Percentiles rank a stretch among this genome's conserved stretches.
Evolutionary conservation across 768 basidiomycete species (phyloP).

Genomic region (Rhodotorula diobovata): DNA sequence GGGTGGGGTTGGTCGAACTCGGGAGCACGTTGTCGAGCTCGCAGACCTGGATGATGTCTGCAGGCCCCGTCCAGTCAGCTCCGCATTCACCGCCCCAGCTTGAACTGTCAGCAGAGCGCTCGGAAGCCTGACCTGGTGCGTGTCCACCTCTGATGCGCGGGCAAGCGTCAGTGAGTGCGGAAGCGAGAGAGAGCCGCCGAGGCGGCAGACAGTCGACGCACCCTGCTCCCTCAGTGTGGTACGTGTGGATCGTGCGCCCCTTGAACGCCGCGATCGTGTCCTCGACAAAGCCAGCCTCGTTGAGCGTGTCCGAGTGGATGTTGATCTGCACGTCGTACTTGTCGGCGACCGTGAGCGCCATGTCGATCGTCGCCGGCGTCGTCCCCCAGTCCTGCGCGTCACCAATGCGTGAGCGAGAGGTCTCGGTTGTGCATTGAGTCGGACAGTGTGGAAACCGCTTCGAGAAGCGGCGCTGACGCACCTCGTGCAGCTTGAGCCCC

Average conservation of each 20-base stretch:
- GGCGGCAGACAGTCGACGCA: neutral
- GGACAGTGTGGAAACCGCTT: no score
- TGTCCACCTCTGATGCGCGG: slow-evolving; percentile 71
- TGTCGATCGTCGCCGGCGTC: slow-evolving; percentile 74
- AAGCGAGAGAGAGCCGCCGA: neutral
- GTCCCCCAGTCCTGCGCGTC: slow-evolving; percentile 74
- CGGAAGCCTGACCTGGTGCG: slow-evolving; percentile 56
- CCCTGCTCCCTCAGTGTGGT: slow-evolving; percentile 59
- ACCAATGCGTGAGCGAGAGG: neutral
- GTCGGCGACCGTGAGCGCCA: slow-evolving; percentile 74
- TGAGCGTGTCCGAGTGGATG: slow-evolving; percentile 84
- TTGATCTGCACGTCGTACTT: slow-evolving; percentile 93
- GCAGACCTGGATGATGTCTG: neutral
- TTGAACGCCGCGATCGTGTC: slow-evolving; percentile 87
- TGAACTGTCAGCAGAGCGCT: no score
- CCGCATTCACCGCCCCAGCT: no score
- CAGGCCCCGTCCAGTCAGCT: no score
- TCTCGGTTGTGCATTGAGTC: neutral
- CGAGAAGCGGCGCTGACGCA: slow-evolving; percentile 26
- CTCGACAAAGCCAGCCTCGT: slow-evolving; percentile 91
- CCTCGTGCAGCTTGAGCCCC: slow-evolving; percentile 89
- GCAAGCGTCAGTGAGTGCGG: neutral
- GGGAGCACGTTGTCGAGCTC: slow-evolving; percentile 83
- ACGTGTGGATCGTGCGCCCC: slow-evolving; percentile 87
- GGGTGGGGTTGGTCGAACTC: slow-evolving; percentile 93